Evolutionary conservation across 1,139 yeast genomes (phyloP).

Genomic region (Spathaspora jeffriesii): DNA sequence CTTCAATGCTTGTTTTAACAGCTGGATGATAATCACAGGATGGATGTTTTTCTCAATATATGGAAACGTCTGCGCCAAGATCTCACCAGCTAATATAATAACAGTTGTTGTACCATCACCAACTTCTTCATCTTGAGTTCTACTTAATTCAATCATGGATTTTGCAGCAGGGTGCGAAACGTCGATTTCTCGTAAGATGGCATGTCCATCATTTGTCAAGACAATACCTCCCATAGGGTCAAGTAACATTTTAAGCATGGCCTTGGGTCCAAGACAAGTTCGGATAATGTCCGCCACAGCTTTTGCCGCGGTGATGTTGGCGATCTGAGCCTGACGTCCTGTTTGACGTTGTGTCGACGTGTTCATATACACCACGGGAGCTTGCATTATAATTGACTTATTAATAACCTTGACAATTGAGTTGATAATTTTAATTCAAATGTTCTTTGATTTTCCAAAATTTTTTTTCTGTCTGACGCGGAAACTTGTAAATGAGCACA

Average conservation of each 20-base stretch:
- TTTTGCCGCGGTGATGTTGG: conserved; percentile 98
- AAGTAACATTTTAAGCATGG: conserved; percentile 96
- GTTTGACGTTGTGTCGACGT: conserved; percentile 92
- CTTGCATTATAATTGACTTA: conserved; percentile 33
- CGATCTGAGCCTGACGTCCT: conserved; percentile 96
- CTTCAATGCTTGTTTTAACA: conserved; percentile 85
- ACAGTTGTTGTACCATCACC: conserved; percentile 99
- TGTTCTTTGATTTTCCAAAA: not conserved
- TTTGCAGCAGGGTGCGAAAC: conserved; percentile 99
- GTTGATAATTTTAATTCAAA: not conserved
- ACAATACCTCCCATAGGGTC: conserved; percentile 99
- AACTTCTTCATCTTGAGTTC: conserved; percentile 99
- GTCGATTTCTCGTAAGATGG: conserved; percentile 84
- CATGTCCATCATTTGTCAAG: conserved; percentile 97
- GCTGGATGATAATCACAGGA: conserved; percentile 95
- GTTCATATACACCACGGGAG: conserved; percentile 56
- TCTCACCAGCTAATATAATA: conserved; percentile 93
- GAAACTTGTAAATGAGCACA: conserved; percentile 3
- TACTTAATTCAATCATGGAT: conserved; percentile 94
- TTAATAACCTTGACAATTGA: not conserved
- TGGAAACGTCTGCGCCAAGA: conserved; percentile 93
- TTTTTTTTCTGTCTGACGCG: conserved; percentile 5
- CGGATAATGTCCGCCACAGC: conserved; percentile 97
- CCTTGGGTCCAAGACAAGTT: conserved; percentile 99
- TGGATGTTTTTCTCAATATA: conserved; percentile 93